Evolutionary conservation across 371 early-diverging fungal species (phyloP).

Genomic region (Apophysomyces sp.): DNA sequence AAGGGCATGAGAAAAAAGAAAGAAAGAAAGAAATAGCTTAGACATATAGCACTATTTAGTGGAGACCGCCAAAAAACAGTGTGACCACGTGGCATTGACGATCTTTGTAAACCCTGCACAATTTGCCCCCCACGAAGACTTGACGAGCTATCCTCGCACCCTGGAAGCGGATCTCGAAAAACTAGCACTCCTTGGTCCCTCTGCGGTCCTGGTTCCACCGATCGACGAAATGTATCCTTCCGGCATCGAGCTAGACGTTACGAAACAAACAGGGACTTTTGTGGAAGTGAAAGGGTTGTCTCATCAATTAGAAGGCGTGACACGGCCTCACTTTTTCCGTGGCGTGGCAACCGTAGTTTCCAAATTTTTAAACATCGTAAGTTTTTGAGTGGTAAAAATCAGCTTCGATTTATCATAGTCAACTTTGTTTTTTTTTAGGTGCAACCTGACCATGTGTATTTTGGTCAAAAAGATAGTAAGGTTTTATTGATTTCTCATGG

Average conservation of each 20-base stretch:
- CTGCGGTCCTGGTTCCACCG: slow-evolving; percentile 78
- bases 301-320: slow-evolving; percentile 89
- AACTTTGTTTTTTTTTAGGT: slow-evolving; percentile 17
- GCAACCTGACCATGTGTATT: slow-evolving; percentile 81
- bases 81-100: slow-evolving; percentile 75
- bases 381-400: not conserved
- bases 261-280: slow-evolving; percentile 85
- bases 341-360: slow-evolving; percentile 96
- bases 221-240: slow-evolving; percentile 92
- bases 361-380: slow-evolving; percentile 89
- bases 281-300: slow-evolving; percentile 88
- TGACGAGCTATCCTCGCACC: slow-evolving; percentile 90
- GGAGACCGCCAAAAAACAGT: slow-evolving; percentile 53
- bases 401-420: not conserved
- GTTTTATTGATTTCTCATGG: slow-evolving; percentile 2
- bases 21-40: not conserved
- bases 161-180: slow-evolving; percentile 67
- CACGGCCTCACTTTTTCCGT: slow-evolving; percentile 96
- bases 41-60: slow-evolving; percentile 33
- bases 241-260: slow-evolving; percentile 79
- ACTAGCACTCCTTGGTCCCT: slow-evolving; percentile 45
- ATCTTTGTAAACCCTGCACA: slow-evolving; percentile 98
- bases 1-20: not conserved
- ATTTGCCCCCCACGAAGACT: slow-evolving; percentile 95
- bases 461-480: slow-evolving; percentile 95